Percentiles rank a stretch among this genome's conserved stretches.
Conservation (phyloP, 441 rosid species). For the Manihot esculenta region DNA sequence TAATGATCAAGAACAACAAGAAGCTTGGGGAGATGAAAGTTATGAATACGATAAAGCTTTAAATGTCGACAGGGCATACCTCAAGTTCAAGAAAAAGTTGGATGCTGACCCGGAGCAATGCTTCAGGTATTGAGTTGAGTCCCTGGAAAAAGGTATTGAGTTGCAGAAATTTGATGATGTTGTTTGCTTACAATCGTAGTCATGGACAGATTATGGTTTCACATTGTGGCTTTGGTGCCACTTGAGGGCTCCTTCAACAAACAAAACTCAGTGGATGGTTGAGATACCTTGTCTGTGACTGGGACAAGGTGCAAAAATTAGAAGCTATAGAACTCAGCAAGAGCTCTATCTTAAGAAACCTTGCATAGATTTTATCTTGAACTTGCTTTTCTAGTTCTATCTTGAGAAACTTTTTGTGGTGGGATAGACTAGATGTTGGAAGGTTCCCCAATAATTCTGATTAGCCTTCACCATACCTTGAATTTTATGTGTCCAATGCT, state of each 20-base stretch:
- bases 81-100: slow-evolving; percentile 78
- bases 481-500: neutral
- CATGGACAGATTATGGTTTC: neutral
- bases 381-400: neutral
- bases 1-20: slow-evolving; percentile 41
- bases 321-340: neutral
- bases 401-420: neutral
- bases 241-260: neutral
- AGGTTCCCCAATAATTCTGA: neutral
- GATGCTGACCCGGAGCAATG: slow-evolving; percentile 84
- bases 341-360: neutral
- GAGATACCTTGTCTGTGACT: neutral
- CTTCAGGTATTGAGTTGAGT: slow-evolving; percentile 56
- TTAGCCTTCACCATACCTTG: neutral
- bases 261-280: neutral
- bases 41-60: slow-evolving; percentile 85
- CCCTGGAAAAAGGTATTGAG: neutral
- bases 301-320: neutral
- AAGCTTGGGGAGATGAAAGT: slow-evolving; percentile 64
- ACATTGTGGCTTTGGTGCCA: neutral
- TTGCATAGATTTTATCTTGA: neutral
- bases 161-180: slow-evolving; percentile 5
- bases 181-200: neutral
- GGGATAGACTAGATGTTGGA: neutral
- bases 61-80: slow-evolving; percentile 78